Evolutionary conservation across 164 flowering plant species (phyloP), one percentile per base, ranked within the genome.

Genomic region (Vitis amurensis): DNA sequence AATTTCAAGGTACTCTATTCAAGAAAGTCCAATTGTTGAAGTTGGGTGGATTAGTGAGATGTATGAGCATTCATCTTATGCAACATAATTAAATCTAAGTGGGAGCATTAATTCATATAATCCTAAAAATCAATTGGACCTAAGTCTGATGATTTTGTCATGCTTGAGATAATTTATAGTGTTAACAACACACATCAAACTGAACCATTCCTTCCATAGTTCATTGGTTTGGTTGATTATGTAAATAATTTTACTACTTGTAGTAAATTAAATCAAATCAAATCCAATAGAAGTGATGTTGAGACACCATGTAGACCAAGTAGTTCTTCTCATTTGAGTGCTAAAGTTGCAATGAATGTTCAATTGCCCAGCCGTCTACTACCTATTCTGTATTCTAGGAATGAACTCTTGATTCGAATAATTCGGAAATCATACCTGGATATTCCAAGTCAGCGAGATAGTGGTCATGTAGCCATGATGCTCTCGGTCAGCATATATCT

Each of bases 301-400:
- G 74, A 73, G 49, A 62, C 13, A 55, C 67, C 59, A 52, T 29
- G 58, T 37, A 56, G 50, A 59, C 66, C 82, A 31, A 61, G 60
- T 61, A 64, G 66, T 60, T 75, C 80, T 70, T 74, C 77, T 7
- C 68, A 48, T 68, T 68, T 68, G 61, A 61, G 71, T 53, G 49
- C 1, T 44, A 57, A 57, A 66, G 48, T 15, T 65, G 76, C 61
- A 52, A 69, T 49, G 75, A 69, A 5, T 68, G 65, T 66, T 63
- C 67, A 61, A n/a, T 55, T 79, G 71, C 76, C 29, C 71, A 82
- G 55, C 53, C 77, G 53, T 72, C 75, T 60, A 67, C 63, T 27
- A 29, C 60, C n/a, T 66, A 78, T 59, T 73, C 87, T 77, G 83
- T 71, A 69, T 81, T 82, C 63, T 80, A 80, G 84, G 76, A 75